Base-by-base conservation (phyloP, 1,284 basidiomycete genomes). In the Stygiomarasmius scandens region DNA sequence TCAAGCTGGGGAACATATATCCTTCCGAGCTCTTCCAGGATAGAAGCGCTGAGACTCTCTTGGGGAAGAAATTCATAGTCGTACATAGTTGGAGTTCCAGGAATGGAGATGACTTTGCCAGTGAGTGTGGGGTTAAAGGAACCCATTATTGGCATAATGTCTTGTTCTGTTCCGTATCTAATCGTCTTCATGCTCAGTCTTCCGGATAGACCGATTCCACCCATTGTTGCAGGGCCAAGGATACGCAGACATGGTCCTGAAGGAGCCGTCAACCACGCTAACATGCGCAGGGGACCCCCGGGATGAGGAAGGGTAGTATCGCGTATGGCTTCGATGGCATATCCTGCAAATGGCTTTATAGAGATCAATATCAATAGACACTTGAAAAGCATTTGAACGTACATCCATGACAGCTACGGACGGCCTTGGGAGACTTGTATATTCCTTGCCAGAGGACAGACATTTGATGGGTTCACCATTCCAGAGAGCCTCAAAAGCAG, bases 11-110 rank as follows among this genome's bases (percentile, higher is more conserved):
- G 29, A 6, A 19, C 32, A 12, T 43, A 54, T 12, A 55, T 44
- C n/a, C 27, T 29, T 41, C 54, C 54, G 11, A 49, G 52, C 43
- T 32, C 56, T 57, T 56, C 59, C 4, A 44, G 19, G 16, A 41
- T 6, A 41, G 16, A 41, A 16, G 5, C 6, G 16, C 6, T 41
- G 38, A 41, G 6, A 19, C 8, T 16, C n/a, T 47, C 47, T 29
- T 49, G 47, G 4, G 55, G 55, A 27, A 11, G 62, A 32, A 56
- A 58, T 36, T 68, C 67, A 49, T 56, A 52, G 20, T 52, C 55
- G 48, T 56, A 56, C 43, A 48, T 47, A 1, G 44, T 19, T 9
- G 55, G 50, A 25, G 48, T 24, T 20, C 55, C 55, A 1, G 55
- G 55, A 19, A 56, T 23, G 12, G 22, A 11, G 23, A 56, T 14